A percentile compares a stretch with the other conserved stretches of the same genome.
These are phyloP conservation scores for Neofusicoccum sp. DNA, from an alignment of 2,329 filamentous ascomycete species.

Conservation along the genomic window DNA sequence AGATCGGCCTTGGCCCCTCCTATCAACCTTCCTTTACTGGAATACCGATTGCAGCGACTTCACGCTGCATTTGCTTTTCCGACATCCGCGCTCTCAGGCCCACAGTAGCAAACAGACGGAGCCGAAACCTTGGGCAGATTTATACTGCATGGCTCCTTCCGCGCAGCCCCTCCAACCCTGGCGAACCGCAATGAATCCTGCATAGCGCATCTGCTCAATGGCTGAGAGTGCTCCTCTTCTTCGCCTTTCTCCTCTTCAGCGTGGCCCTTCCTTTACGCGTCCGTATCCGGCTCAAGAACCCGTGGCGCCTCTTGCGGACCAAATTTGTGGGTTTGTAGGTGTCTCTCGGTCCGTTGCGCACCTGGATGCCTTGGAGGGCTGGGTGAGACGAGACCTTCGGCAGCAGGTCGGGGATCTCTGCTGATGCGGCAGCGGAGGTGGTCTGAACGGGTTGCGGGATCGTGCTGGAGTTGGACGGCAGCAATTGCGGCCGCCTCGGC, in stretches of 20 bases:
- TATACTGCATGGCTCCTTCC: too few relatives aligned
- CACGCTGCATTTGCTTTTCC: not conserved
- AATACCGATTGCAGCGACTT: not conserved
- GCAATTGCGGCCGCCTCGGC: constrained; percentile 21
- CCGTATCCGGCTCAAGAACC: constrained; percentile 55
- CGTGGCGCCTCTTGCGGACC: constrained; percentile 61
- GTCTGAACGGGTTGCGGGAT: constrained; percentile 3
- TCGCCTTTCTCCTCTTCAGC: constrained; percentile 53
- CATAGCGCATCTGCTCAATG: not conserved
- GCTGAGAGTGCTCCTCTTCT: constrained; percentile 42
- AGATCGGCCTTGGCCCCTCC: too few relatives aligned
- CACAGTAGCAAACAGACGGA: not conserved
- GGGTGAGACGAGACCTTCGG: constrained; percentile 38
- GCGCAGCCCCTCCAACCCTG: too few relatives aligned
- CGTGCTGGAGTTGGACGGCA: constrained; percentile 20
- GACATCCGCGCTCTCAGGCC: not conserved
- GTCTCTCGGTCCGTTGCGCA: constrained; percentile 49
- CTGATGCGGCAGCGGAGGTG: not conserved
- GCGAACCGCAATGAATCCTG: not conserved
- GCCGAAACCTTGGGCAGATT: too few relatives aligned
- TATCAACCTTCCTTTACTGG: too few relatives aligned
- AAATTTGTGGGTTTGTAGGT: constrained; percentile 60
- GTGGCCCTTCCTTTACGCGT: constrained; percentile 54
- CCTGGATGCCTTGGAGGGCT: constrained; percentile 38
- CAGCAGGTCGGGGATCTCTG: constrained; percentile 30